Evolutionary conservation across 345 rosid species (phyloP), one percentile per base, ranked within the genome.

Genomic region (Populus simonii): DNA sequence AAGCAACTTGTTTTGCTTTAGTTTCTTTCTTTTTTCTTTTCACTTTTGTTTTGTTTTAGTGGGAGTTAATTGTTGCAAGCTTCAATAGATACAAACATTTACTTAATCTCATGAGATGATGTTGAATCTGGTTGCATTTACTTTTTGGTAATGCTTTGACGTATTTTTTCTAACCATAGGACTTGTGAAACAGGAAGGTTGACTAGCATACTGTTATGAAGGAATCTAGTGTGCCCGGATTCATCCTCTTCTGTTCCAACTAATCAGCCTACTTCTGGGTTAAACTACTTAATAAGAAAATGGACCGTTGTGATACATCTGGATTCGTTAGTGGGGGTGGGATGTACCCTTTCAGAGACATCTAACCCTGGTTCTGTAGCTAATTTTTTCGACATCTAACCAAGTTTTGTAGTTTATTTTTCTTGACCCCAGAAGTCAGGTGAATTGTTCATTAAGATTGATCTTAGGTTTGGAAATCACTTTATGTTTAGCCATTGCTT

Each of bases 241-340:
- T 70, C 70, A 68, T 75, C 68, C 65, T 53, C 77, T 41, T 61
- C 73, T 22, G 78, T 71, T 66, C 62, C 76, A 74, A 63, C 82
- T 86, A 83, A 83, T 81, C 79, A n/a, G 75, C 51, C 78, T 73
- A 71, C 23, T 15, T 75, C 83, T 69, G 80, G 15, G 29, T 83
- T 78, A 86, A 76, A 78, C 51, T 79, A 73, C 82, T 78, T 77
- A 15, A 61, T 61, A 68, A 82, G 78, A 59, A 73, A 73, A 87
- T 87, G 89, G 89, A 87, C 81, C 88, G 89, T 43, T 76, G 91
- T 22, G 99, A 95, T 76, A 93, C 98, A 9, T 95, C 98, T 69
- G 99, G 99, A 77, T 95, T 95, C 73, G 99, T 95, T 67, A 95
- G 99, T 80, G 99, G 99, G 43, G 99, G 96, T 77, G 83, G 91